Conservation (phyloP, 2,329 filamentous ascomycete species). For the Aureobasidium sp. region DNA sequence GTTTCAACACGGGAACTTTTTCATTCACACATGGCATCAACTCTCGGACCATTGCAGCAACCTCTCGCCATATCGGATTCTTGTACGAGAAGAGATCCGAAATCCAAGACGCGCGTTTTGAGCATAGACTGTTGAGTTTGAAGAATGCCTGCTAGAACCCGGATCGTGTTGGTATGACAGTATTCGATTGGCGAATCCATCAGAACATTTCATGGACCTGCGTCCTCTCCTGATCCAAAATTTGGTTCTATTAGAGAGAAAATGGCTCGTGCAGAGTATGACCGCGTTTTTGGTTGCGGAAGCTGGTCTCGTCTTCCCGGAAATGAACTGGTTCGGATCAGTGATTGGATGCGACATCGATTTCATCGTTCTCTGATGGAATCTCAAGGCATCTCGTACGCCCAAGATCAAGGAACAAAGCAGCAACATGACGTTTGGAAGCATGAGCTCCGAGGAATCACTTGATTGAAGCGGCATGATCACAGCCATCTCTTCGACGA, state of each 20-base stretch:
- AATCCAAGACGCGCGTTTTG: background rate
- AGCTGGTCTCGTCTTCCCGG: background rate
- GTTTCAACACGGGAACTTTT: background rate
- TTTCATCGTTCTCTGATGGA: background rate
- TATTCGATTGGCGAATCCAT: background rate
- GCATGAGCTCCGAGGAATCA: background rate
- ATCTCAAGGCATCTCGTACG: constrained; percentile 3
- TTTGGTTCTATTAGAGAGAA: background rate
- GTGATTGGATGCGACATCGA: background rate
- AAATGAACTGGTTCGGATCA: too few relatives aligned
- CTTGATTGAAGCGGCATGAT: background rate
- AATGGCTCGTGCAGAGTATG: background rate
- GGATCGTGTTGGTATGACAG: constrained; percentile 1
- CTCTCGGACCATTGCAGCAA: background rate
- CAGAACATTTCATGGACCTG: constrained; percentile 1
- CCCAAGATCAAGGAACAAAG: background rate
- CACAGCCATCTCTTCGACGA: background rate
- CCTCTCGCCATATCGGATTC: background rate
- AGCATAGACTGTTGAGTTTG: too few relatives aligned
- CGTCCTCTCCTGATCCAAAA: background rate
- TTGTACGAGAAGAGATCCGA: background rate
- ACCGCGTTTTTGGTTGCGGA: background rate
- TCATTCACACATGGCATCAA: background rate
- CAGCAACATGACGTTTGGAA: background rate
- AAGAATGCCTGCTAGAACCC: background rate